Evolutionary conservation across 1,284 basidiomycete species (phyloP).

Genomic region (Afroboletus lepidellus): DNA sequence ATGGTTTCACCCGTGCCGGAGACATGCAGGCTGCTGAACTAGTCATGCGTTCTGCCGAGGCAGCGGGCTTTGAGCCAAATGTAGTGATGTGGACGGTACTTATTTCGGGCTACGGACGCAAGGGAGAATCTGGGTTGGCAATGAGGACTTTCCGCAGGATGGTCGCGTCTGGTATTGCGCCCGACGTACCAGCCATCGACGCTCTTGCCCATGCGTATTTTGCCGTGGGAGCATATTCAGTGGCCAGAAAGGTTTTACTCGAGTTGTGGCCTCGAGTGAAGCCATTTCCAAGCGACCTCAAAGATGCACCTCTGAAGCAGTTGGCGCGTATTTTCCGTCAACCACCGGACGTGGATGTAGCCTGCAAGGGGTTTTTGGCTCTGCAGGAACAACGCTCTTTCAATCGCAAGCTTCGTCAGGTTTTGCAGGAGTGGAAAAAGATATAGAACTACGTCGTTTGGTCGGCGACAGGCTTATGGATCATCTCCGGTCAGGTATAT

Average conservation of each 20-base stretch:
- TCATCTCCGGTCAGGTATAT: neutral
- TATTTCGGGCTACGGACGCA: slow-evolving; percentile 61
- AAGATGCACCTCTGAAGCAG: slow-evolving; percentile 40
- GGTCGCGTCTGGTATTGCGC: slow-evolving; percentile 57
- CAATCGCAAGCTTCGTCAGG: slow-evolving; percentile 28
- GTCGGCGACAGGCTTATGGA: neutral
- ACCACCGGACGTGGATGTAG: slow-evolving; percentile 11
- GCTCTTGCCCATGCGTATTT: slow-evolving; percentile 68
- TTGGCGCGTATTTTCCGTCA: slow-evolving; percentile 45
- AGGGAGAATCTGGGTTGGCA: slow-evolving; percentile 53
- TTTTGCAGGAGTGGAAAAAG: slow-evolving; percentile 25
- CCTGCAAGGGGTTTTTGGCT: slow-evolving; percentile 18
- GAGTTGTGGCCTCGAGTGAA: slow-evolving; percentile 64
- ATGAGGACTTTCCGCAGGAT: slow-evolving; percentile 58
- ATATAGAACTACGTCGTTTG: slow-evolving; percentile 1
- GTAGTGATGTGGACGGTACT: slow-evolving; percentile 72
- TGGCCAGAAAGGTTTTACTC: slow-evolving; percentile 53
- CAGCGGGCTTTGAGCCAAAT: slow-evolving; percentile 51
- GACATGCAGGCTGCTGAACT: slow-evolving; percentile 52
- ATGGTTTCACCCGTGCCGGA: slow-evolving; percentile 56
- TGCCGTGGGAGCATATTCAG: slow-evolving; percentile 47
- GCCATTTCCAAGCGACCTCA: slow-evolving; percentile 53
- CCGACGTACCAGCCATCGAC: slow-evolving; percentile 67
- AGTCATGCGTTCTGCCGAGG: slow-evolving; percentile 49
- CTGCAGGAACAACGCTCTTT: slow-evolving; percentile 33